A percentile compares a stretch with the other conserved stretches of the same genome.
phyloP scores from a whole-genome alignment of 805 yeast genomes.

The Ascoidea asiatica region DNA sequence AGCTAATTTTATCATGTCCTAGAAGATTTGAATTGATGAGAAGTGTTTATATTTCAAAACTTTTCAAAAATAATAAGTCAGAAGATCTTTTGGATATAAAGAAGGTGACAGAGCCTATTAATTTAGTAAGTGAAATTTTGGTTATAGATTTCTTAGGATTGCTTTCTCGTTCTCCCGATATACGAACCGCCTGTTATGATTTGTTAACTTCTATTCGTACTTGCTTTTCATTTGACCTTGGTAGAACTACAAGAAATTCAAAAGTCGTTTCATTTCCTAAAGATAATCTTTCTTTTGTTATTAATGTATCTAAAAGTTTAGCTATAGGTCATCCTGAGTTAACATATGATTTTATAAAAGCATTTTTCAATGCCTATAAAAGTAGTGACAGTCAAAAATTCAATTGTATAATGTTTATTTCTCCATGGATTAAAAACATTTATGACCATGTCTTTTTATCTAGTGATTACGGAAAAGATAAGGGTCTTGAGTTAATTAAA shows the following conservation, averaged over 20 bases:
- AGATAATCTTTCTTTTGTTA: slow-evolving; percentile 40
- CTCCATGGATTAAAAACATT: slow-evolving; percentile 65
- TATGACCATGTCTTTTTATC: slow-evolving; percentile 40
- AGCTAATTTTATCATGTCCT: slow-evolving; percentile 4
- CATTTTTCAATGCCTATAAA: slow-evolving; percentile 34
- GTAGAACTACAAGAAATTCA: slow-evolving; percentile 27
- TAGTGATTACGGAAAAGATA: slow-evolving; percentile 26
- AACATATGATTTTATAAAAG: slow-evolving; percentile 34
- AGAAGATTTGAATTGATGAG: slow-evolving; percentile 5
- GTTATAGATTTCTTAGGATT: slow-evolving; percentile 7
- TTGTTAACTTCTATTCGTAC: slow-evolving; percentile 17
- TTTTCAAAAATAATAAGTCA: not conserved
- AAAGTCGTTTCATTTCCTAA: slow-evolving; percentile 41
- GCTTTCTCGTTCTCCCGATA: slow-evolving; percentile 14
- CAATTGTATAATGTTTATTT: slow-evolving; percentile 8
- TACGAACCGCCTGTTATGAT: slow-evolving; percentile 13
- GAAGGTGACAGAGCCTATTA: not conserved
- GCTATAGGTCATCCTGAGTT: slow-evolving; percentile 33
- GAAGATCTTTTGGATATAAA: not conserved
- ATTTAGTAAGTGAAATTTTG: slow-evolving; percentile 6
- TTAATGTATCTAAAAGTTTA: slow-evolving; percentile 30
- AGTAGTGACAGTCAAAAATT: slow-evolving; percentile 13
- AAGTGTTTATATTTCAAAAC: slow-evolving; percentile 5
- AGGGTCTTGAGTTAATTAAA: slow-evolving; percentile 45
- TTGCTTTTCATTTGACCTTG: slow-evolving; percentile 31